Percentiles rank a stretch among this genome's conserved stretches.
Evolutionary conservation across 2,329 filamentous ascomycete genomes (phyloP).

Genomic region (Cytospora schulzeri): DNA sequence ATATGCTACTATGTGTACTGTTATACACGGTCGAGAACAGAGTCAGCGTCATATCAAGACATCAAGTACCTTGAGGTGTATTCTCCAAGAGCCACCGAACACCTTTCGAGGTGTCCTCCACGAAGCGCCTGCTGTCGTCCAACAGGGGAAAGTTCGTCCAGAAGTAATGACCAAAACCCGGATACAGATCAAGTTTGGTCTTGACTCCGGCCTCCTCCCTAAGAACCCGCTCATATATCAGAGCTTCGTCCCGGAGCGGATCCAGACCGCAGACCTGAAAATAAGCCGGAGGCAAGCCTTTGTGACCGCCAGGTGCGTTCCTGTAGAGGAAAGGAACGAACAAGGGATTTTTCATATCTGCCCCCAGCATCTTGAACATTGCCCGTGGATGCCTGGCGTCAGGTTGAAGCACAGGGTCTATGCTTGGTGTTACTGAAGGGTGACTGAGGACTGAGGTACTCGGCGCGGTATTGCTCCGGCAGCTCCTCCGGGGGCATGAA

Average conservation of each 20-base stretch:
- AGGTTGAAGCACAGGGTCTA: slow-evolving; percentile 30
- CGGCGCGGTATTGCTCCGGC: slow-evolving; percentile 32
- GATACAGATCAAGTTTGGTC: slow-evolving; percentile 43
- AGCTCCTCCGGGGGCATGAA: slow-evolving; percentile 29
- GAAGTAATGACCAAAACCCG: slow-evolving; percentile 34
- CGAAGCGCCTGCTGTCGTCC: slow-evolving; percentile 31
- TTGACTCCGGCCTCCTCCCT: slow-evolving; percentile 43
- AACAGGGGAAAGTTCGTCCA: slow-evolving; percentile 35
- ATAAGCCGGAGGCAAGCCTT: slow-evolving; percentile 47
- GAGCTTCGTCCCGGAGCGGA: slow-evolving; percentile 50
- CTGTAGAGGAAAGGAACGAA: slow-evolving; percentile 17
- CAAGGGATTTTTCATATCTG: slow-evolving; percentile 2
- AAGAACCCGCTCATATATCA: slow-evolving; percentile 53
- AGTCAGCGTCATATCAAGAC: neutral
- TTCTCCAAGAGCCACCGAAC: slow-evolving; percentile 33
- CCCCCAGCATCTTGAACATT: neutral
- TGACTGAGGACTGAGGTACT: slow-evolving; percentile 36
- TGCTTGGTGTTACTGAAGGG: slow-evolving; percentile 30
- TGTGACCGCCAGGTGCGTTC: slow-evolving; percentile 27
- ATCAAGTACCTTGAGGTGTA: neutral
- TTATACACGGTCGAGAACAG: neutral
- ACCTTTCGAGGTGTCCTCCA: slow-evolving; percentile 34
- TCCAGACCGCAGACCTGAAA: slow-evolving; percentile 55
- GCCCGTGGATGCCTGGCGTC: neutral
- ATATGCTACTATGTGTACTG: too few species aligned